phyloP scores from a whole-genome alignment of 495 filamentous ascomycete species.

The Penicillium steckii region DNA sequence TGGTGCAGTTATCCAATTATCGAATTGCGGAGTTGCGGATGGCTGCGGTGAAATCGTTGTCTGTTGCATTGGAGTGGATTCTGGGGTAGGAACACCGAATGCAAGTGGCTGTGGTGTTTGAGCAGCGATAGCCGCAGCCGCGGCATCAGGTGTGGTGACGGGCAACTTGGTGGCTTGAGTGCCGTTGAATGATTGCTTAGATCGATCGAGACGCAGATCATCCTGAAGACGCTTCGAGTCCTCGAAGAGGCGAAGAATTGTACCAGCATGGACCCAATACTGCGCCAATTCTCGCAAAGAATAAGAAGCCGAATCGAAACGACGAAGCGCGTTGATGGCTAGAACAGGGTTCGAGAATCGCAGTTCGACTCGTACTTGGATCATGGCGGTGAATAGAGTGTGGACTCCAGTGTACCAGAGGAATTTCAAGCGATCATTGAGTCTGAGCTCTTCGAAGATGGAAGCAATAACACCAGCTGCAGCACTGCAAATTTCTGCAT shows the following conservation, averaged over 20 bases:
- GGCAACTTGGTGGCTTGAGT: constrained; percentile 19
- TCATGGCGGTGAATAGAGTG: constrained; percentile 50
- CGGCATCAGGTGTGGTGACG: constrained; percentile 17
- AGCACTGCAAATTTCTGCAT: constrained; percentile 47
- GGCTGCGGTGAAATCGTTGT: constrained; percentile 27
- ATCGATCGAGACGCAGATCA: constrained; percentile 39
- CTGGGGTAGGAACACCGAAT: constrained; percentile 39
- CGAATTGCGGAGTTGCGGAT: constrained; percentile 27
- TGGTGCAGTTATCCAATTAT: constrained; percentile 40
- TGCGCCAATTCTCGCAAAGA: constrained; percentile 44
- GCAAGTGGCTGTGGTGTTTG: constrained; percentile 27
- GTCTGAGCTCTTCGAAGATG: constrained; percentile 48
- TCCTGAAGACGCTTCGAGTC: constrained; percentile 47
- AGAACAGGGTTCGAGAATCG: constrained; percentile 50
- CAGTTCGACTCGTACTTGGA: constrained; percentile 50
- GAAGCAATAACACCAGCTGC: constrained; percentile 48
- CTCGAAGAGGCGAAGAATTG: constrained; percentile 47
- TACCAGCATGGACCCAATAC: constrained; percentile 47
- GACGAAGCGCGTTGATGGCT: constrained; percentile 48
- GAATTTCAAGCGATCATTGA: constrained; percentile 49
- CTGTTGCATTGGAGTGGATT: constrained; percentile 28
- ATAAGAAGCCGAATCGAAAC: constrained; percentile 46
- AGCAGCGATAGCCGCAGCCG: constrained; percentile 15
- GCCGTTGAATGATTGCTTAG: constrained; percentile 29
- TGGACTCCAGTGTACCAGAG: constrained; percentile 49